Evolutionary conservation across 129 eudicot species (phyloP).

Genomic region (Flaveria trinervia): DNA sequence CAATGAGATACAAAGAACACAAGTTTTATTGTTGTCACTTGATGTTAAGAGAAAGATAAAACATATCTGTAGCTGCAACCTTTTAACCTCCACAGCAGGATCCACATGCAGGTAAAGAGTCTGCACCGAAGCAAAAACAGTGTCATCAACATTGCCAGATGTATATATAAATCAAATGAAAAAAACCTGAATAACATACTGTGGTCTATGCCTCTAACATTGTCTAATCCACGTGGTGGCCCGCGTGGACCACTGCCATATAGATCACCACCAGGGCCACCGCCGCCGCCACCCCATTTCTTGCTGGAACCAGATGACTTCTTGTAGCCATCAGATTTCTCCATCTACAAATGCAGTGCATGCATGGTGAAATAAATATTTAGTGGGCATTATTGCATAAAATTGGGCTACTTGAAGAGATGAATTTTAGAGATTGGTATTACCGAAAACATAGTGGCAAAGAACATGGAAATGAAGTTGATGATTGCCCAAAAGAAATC

Average conservation of each 20-base stretch:
- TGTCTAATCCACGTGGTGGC: constrained; percentile 81
- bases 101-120: constrained; percentile 91
- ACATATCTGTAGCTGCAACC: constrained; percentile 12
- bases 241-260: constrained; percentile 95
- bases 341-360: constrained; percentile 64
- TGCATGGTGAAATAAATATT: constrained; percentile 13
- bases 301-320: constrained; percentile 78
- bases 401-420: not conserved
- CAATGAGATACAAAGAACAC: not conserved
- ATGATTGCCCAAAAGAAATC: constrained; percentile 78
- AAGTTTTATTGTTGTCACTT: constrained; percentile 29
- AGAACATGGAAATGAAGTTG: constrained; percentile 69
- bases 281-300: constrained; percentile 84
- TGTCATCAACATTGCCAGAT: not conserved
- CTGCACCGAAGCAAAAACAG: constrained; percentile 35
- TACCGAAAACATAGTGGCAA: constrained; percentile 92
- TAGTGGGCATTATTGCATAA: not conserved
- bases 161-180: not conserved
- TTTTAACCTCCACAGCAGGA: constrained; percentile 80
- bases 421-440: constrained; percentile 13
- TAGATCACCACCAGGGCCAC: constrained; percentile 79
- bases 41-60: constrained; percentile 21
- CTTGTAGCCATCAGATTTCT: constrained; percentile 83
- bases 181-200: constrained; percentile 51
- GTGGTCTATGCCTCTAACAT: constrained; percentile 85